Percentiles rank a stretch among this genome's conserved stretches.
phyloP scores from a whole-genome alignment of 257 asterid genomes.

The Rhazya stricta region DNA sequence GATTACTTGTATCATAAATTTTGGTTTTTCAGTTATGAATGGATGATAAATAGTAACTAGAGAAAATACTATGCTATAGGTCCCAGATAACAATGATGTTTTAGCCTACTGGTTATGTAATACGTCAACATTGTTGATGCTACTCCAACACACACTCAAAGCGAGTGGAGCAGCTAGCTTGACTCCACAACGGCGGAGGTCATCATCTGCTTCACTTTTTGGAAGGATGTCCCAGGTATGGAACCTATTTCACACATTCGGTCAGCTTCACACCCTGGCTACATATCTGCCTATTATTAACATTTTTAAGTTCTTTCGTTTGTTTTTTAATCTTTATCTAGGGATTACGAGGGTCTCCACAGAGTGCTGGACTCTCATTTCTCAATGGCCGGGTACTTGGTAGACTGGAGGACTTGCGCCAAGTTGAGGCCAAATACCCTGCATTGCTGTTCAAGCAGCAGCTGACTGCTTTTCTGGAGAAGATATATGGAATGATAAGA shows the following conservation, averaged over 20 bases:
- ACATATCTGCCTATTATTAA: conserved; percentile 13
- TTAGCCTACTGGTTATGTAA: conserved; percentile 94
- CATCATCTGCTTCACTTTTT: conserved; percentile 93
- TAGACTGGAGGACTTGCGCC: conserved; percentile 88
- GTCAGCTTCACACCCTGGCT: conserved; percentile 7
- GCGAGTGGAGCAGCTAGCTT: conserved; percentile 96
- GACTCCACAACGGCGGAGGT: conserved; percentile 90
- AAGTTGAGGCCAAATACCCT: conserved; percentile 98
- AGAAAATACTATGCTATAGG: conserved; percentile 40
- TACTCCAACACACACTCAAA: conserved; percentile 97
- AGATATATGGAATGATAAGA: conserved; percentile 93
- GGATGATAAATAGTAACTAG: conserved; percentile 20
- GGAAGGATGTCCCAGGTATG: conserved; percentile 98
- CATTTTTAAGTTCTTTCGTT: conserved; percentile 18
- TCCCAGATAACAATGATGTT: conserved; percentile 73
- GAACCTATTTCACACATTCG: neutral
- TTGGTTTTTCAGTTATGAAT: neutral
- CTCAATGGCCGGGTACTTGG: conserved; percentile 81
- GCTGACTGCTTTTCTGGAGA: conserved; percentile 98
- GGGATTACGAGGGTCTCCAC: conserved; percentile 93
- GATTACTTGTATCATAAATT: neutral
- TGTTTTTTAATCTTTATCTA: conserved; percentile 29
- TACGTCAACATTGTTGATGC: conserved; percentile 85
- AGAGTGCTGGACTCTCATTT: conserved; percentile 84
- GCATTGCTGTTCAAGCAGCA: conserved; percentile 98